A percentile compares a stretch with the other conserved stretches of the same genome.
These are phyloP conservation scores for Serendipita sp. DNA, from an alignment of 768 basidiomycete species.

Conservation along the genomic window DNA sequence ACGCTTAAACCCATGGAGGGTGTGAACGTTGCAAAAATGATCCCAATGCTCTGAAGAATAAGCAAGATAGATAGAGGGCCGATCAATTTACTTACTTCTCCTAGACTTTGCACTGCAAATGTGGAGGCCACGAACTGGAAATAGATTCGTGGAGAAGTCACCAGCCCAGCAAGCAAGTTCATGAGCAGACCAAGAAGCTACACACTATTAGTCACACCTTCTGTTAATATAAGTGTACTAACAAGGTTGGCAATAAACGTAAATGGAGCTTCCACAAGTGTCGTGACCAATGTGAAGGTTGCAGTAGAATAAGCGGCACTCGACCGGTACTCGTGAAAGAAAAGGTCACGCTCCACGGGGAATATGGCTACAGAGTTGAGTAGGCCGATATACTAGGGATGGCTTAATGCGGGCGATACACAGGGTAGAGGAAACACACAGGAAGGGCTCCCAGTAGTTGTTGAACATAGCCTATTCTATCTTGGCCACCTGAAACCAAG, in stretches of 20 bases:
- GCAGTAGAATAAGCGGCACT: constrained; percentile 24
- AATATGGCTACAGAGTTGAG: constrained; percentile 22
- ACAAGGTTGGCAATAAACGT: constrained; percentile 19
- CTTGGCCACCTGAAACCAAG: constrained; percentile 21
- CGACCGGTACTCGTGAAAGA: constrained; percentile 26
- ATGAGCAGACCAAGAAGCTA: constrained; percentile 17
- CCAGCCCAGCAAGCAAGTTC: constrained; percentile 21
- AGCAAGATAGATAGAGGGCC: not conserved
- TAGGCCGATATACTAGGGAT: constrained; percentile 22
- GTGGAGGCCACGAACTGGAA: constrained; percentile 21
- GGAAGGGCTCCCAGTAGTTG: not conserved
- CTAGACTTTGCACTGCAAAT: constrained; percentile 19
- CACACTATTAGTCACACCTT: not conserved
- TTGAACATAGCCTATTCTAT: constrained; percentile 19
- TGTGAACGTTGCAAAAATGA: constrained; percentile 19
- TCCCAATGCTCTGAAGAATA: constrained; percentile 17
- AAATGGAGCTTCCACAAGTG: constrained; percentile 20
- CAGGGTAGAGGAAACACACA: constrained; percentile 17
- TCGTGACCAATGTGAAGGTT: constrained; percentile 24
- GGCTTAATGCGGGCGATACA: constrained; percentile 6
- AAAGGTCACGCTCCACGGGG: constrained; percentile 27
- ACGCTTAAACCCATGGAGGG: constrained; percentile 21
- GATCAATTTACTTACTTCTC: constrained; percentile 12
- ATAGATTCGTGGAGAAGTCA: constrained; percentile 20
- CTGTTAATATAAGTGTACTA: constrained; percentile 8